Evolutionary conservation across 805 yeast species (phyloP), one percentile per base, ranked within the genome.

Genomic region (Nakazawaea peltata): DNA sequence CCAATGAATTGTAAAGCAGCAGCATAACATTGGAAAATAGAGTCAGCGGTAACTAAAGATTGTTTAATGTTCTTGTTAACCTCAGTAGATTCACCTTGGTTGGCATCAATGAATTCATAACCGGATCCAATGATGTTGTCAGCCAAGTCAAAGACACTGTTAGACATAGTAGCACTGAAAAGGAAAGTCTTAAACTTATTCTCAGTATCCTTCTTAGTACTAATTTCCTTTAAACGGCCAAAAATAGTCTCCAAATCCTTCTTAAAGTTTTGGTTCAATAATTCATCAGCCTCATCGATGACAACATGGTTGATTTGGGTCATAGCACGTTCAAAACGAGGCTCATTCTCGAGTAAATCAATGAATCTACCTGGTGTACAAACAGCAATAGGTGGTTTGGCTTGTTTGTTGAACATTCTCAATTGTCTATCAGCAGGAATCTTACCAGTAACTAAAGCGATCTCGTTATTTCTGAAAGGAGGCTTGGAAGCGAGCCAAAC

Each of bases 271-370:
- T 74, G 77, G 54, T 81, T 92, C 41, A 88, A 66, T 34, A 88
- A 61, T 47, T 92, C 73, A 59, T 88, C 97, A 26, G 96, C 96
- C 62, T 88, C 97, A 56, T 88, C 97, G 43, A 85, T 74, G 26
- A 87, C 79, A 41, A 83, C 67, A 48, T 78, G 73, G 40, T 69
- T 69, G 37, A 88, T 63, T 35, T 63, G 56, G 26, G 56, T 53
- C 54, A 86, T 78, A 26, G 67, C 58, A 8, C 59, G 54, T 16
- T 57, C 56, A 14, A 73, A 67, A 12, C 53, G 55, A 19, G 56
- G 59, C 17, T 65, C 69, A 38, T 68, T 68, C 26, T 58, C 50
- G 30, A 85, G 54, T 42, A 77, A 62, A 47, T 79, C 94, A 36
- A 67, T 53, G 38, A 87, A 66, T 58, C 96, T 73, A 45, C 96